Conservation (phyloP, 192 early-diverging fungal genomes). For the Geranomyces variabilis region DNA sequence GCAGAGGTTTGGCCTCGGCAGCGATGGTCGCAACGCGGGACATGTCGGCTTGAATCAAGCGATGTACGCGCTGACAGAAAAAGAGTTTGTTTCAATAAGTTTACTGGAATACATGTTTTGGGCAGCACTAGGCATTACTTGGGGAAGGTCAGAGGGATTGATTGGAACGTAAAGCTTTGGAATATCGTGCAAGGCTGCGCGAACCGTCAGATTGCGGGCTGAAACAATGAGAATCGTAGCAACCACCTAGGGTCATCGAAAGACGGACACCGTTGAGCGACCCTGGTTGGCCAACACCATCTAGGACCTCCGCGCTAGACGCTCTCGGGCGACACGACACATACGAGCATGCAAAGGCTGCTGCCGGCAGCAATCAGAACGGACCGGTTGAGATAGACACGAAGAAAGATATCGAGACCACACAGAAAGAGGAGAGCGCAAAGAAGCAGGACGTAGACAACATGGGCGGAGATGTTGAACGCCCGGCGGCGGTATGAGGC, state of each 20-base stretch:
- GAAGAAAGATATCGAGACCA: slow-evolving; percentile 33
- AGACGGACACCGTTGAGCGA: background rate
- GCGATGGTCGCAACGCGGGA: slow-evolving; percentile 36
- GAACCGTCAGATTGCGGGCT: slow-evolving; percentile 31
- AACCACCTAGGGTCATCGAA: slow-evolving; percentile 2
- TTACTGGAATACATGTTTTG: background rate
- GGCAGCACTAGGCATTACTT: slow-evolving; percentile 5
- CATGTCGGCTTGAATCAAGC: slow-evolving; percentile 36
- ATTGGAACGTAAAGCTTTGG: slow-evolving; percentile 47
- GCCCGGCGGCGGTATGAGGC: background rate
- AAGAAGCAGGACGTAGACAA: slow-evolving; percentile 16
- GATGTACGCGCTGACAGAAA: slow-evolving; percentile 25
- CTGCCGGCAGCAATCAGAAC: slow-evolving; percentile 23
- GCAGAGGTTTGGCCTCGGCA: slow-evolving; percentile 28
- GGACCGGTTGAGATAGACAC: slow-evolving; percentile 16
- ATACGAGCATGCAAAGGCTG: slow-evolving; percentile 6
- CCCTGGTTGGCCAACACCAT: background rate
- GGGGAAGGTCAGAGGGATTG: slow-evolving; percentile 42
- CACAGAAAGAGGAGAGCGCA: slow-evolving; percentile 20
- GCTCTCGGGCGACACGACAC: background rate
- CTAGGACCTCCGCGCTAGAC: background rate
- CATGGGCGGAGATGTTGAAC: slow-evolving; percentile 15
- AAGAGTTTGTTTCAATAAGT: background rate
- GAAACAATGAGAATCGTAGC: slow-evolving; percentile 36
- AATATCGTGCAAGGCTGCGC: slow-evolving; percentile 34